phyloP scores from a whole-genome alignment of 257 asterid genomes.

The Nicotiana tomentosiformis region DNA sequence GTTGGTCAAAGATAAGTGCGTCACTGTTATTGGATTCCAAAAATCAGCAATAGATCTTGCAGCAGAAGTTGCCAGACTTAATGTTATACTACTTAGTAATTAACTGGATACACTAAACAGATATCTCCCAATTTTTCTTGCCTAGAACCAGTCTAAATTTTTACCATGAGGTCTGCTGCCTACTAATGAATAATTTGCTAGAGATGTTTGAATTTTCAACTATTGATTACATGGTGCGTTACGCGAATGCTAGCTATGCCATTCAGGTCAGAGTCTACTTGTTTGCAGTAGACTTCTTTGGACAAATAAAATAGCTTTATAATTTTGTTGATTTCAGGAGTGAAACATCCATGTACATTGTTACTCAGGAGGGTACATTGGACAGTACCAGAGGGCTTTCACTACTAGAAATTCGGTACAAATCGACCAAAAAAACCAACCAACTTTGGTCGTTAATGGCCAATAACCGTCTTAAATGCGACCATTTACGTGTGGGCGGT shows the following conservation, averaged over 20 bases:
- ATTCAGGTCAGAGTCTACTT: not conserved
- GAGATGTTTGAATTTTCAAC: not conserved
- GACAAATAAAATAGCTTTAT: not conserved
- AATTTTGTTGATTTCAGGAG: conserved; percentile 23
- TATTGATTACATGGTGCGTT: no score
- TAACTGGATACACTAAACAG: not conserved
- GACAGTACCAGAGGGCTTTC: conserved; percentile 29
- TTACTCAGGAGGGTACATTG: conserved; percentile 44
- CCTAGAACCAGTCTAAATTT: not conserved
- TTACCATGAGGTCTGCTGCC: not conserved
- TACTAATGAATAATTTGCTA: not conserved
- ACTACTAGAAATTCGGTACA: no score
- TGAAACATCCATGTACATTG: conserved; percentile 43
- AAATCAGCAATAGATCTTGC: conserved; percentile 69
- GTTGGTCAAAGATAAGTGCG: conserved; percentile 36
- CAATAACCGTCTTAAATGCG: no score
- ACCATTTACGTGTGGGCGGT: no score
- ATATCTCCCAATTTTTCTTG: not conserved
- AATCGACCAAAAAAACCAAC: no score
- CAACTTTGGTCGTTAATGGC: no score
- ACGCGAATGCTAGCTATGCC: not conserved
- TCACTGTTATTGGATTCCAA: conserved; percentile 54
- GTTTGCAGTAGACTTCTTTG: not conserved
- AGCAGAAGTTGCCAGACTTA: conserved; percentile 34
- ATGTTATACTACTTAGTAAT: conserved; percentile 24